phyloP scores from a whole-genome alignment of 768 basidiomycete genomes.

The Lactarius tabidus region DNA sequence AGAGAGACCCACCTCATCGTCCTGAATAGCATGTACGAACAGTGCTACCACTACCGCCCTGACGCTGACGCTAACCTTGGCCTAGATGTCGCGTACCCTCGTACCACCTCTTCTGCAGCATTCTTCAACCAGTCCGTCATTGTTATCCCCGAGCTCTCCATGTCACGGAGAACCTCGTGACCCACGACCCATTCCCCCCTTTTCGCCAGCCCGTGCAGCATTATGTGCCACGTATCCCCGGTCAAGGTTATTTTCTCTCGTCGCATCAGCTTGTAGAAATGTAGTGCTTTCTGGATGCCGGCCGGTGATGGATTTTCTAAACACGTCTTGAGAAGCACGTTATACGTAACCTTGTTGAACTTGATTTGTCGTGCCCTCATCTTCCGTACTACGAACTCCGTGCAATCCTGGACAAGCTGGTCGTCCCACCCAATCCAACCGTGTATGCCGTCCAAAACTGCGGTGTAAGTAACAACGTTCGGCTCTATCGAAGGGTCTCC shows the following conservation, averaged over 20 bases:
- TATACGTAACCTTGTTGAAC: slow-evolving; percentile 64
- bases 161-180: slow-evolving; percentile 55
- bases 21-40: background rate
- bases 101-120: slow-evolving; percentile 26
- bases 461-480: slow-evolving; percentile 82
- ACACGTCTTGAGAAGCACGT: slow-evolving; percentile 69
- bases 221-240: slow-evolving; percentile 72
- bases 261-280: slow-evolving; percentile 60
- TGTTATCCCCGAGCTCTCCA: slow-evolving; percentile 49
- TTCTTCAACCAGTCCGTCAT: slow-evolving; percentile 42
- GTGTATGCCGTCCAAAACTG: slow-evolving; percentile 69
- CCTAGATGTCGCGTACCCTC: slow-evolving; percentile 16
- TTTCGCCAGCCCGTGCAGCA: slow-evolving; percentile 59
- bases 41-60: slow-evolving; percentile 6
- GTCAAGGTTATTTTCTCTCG: slow-evolving; percentile 43
- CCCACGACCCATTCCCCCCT: slow-evolving; percentile 60
- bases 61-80: slow-evolving; percentile 1
- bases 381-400: slow-evolving; percentile 46
- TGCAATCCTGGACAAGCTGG: slow-evolving; percentile 43
- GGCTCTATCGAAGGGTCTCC: slow-evolving; percentile 41
- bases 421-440: slow-evolving; percentile 50
- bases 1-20: slow-evolving; percentile 25
- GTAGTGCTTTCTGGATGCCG: slow-evolving; percentile 52
- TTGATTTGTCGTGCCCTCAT: slow-evolving; percentile 56
- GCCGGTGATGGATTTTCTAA: slow-evolving; percentile 48